Base-by-base conservation (phyloP, 2,329 filamentous ascomycete genomes). In the Cladosporium sp. region DNA sequence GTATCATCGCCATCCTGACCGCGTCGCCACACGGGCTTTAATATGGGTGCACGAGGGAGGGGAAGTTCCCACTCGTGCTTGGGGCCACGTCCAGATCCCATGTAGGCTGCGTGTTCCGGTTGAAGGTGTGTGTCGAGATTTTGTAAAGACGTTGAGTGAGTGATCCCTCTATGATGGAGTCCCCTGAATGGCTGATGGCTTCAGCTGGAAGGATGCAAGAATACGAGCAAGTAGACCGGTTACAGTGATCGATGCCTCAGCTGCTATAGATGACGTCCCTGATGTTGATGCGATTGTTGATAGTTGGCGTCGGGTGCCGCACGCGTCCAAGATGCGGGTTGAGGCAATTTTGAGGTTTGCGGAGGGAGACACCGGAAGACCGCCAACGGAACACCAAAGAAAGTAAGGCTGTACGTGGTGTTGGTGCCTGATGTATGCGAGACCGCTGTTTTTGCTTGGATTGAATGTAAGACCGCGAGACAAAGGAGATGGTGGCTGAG, bases 401-500 rank as follows among this genome's bases (percentile, higher is more conserved):
- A 54, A 28, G 51, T 28, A 54, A 54, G 51, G 51, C 51, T n/a
- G 51, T 54, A n/a, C 51, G 21, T 49, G 30, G 25, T 54, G 28
- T 49, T 34, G 43, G n/a, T 49, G 58, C 51, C 51, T 54, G 51
- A 54, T 30, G 51, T 54, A 54, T 46, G 60, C 34, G 56, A 28
- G 49, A 30, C 25, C 5, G 60, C 36, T 39, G 25, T 28, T 25
- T 30, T n/a, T 25, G 56, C 23, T 58, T 34, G 32, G n/a, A 46
- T 36, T 36, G 60, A 36, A 43, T 63, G 49, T 56, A n/a, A 63
- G 60, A 51, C 21, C 46, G 30, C 21, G 23, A 14, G 46, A 63
- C 60, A 63, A 63, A 63, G 60, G 49, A 63, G 49, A 36, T 60
- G 32, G 46, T 62, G 60, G 49, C 60, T 63, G 25, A 46, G 60